Conservation (phyloP, 306 rosid species). For the Pyrus betulifolia region DNA sequence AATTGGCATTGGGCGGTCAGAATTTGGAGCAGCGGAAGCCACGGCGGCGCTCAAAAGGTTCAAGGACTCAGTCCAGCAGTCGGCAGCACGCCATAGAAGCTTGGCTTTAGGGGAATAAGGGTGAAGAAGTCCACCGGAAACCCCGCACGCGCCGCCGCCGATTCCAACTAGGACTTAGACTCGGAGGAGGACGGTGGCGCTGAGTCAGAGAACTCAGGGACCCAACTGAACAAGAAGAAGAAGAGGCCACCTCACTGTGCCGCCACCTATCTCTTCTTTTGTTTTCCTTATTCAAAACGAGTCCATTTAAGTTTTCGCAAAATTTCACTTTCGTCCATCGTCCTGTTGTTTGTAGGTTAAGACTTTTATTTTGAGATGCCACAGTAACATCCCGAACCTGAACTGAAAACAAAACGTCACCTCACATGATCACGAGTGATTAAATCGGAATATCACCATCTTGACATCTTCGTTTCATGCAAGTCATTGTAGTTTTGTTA, state of each 20-base stretch:
- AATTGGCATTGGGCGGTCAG: conserved; percentile 18
- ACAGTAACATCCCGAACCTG: accelerated
- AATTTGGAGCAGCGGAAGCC: conserved; percentile 8
- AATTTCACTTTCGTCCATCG: neutral
- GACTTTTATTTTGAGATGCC: neutral
- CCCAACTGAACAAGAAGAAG: neutral
- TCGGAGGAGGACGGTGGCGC: neutral
- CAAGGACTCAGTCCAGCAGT: conserved; percentile 78
- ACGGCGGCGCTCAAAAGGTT: conserved; percentile 55
- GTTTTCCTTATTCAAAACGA: neutral
- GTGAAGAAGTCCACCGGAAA: conserved; percentile 88
- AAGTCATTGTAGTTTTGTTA: too few relatives aligned
- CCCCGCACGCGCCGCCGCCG: conserved; percentile 92
- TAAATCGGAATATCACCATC: neutral
- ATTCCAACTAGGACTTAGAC: conserved; percentile 33
- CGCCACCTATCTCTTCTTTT: neutral
- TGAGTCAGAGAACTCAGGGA: neutral
- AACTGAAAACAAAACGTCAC: neutral
- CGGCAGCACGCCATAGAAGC: conserved; percentile 75
- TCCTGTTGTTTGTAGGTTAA: neutral
- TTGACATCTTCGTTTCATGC: neutral
- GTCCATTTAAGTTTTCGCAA: neutral
- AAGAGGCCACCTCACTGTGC: neutral
- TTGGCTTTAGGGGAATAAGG: conserved; percentile 94
- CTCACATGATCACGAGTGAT: too few relatives aligned